These are phyloP conservation scores for Pulveroboletus sp. DNA, from an alignment of 768 basidiomycete genomes.

Conservation along the genomic window DNA sequence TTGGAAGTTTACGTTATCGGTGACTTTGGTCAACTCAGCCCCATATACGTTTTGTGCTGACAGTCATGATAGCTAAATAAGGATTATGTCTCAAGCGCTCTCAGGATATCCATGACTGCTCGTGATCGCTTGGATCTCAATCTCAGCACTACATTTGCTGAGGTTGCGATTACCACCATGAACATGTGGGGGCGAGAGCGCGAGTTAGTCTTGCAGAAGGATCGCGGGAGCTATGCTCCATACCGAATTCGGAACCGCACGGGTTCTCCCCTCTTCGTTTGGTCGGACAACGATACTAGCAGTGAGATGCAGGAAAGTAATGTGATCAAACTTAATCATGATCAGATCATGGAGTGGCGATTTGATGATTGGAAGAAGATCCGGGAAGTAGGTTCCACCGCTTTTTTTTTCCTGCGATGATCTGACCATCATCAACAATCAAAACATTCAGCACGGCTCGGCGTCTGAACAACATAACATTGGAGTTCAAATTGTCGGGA, in stretches of 20 bases:
- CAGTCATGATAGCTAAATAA: constrained; percentile 45
- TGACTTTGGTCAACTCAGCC: constrained; percentile 28
- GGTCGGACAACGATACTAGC: constrained; percentile 74
- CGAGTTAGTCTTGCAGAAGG: constrained; percentile 67
- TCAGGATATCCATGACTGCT: constrained; percentile 64
- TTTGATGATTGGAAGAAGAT: constrained; percentile 95
- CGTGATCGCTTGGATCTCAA: constrained; percentile 88
- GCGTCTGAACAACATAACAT: constrained; percentile 78
- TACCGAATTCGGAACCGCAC: constrained; percentile 92
- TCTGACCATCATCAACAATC: background rate
- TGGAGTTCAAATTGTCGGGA: constrained; percentile 79
- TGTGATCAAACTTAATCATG: constrained; percentile 64
- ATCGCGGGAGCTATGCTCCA: constrained; percentile 87
- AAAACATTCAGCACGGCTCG: constrained; percentile 36
- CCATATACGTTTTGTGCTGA: constrained; percentile 11
- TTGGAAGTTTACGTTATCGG: constrained; percentile 82
- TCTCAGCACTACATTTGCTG: constrained; percentile 85
- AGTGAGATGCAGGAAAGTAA: constrained; percentile 44
- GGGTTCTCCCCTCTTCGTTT: constrained; percentile 79
- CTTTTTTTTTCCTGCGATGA: background rate
- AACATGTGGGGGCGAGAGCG: constrained; percentile 76
- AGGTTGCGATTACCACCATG: constrained; percentile 71
- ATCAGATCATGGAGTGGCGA: constrained; percentile 86
- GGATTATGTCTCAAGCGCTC: constrained; percentile 47
- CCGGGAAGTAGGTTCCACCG: constrained; percentile 66